phyloP scores from a whole-genome alignment of 1,139 yeast genomes.

The Suhomyces coccinellae region DNA sequence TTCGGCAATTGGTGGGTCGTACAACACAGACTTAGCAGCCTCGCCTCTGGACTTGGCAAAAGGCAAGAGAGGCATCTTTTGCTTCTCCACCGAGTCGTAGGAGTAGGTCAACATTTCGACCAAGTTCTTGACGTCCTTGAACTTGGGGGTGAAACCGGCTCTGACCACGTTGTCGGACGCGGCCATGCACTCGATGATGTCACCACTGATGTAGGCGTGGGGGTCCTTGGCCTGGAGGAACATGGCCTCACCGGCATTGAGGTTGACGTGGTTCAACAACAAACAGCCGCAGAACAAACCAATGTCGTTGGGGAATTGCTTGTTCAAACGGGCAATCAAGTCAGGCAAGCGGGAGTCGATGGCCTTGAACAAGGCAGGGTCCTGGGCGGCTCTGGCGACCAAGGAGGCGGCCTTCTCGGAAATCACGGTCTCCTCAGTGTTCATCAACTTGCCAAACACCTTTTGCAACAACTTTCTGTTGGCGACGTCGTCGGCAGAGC shows the following conservation, averaged over 20 bases:
- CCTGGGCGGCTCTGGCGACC: conserved; percentile 57
- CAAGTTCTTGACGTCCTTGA: conserved; percentile 87
- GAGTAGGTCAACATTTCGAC: conserved; percentile 90
- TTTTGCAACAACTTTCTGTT: conserved; percentile 69
- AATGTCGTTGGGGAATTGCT: conserved; percentile 89
- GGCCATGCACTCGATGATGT: conserved; percentile 98
- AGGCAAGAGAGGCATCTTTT: conserved; percentile 73
- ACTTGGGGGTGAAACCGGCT: conserved; percentile 98
- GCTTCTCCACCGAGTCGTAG: conserved; percentile 86
- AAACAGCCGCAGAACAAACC: conserved; percentile 96
- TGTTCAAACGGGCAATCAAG: conserved; percentile 71
- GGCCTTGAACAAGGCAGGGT: conserved; percentile 50
- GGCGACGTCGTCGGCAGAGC: conserved; percentile 46
- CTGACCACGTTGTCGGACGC: conserved; percentile 97
- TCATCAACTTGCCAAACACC: conserved; percentile 83
- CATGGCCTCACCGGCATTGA: conserved; percentile 94
- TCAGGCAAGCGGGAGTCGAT: conserved; percentile 58
- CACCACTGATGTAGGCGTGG: conserved; percentile 95
- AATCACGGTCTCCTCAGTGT: conserved; percentile 60
- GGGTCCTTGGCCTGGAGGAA: conserved; percentile 96
- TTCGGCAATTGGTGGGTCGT: conserved; percentile 96
- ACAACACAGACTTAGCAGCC: conserved; percentile 60
- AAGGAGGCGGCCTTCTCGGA: conserved; percentile 56
- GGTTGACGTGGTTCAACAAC: conserved; percentile 80
- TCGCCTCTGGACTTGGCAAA: conserved; percentile 70